Evolutionary conservation across 108 stramenopile species (phyloP), one percentile per base, ranked within the genome.

Genomic region (Aureococcus anophagefferens): DNA sequence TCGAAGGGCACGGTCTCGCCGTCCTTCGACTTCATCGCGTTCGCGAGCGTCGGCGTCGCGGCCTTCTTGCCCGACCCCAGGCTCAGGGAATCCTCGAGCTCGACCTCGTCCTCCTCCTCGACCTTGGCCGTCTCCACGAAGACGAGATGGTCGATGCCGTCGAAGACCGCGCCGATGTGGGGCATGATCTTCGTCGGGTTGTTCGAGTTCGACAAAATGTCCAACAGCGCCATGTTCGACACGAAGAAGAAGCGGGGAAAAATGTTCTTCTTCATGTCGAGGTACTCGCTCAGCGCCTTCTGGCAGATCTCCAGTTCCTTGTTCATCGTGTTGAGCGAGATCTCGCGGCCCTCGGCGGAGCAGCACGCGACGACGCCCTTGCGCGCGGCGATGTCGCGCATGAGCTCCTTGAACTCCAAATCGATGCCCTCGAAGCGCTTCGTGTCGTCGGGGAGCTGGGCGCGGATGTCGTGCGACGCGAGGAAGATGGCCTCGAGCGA

Each of bases 121-220:
- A 30, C 65, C 25, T 66, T 33, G 4, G 33, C 36, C 1, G 67
- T 46, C 0, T 32, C 68, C 29, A 71, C 65, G 36, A 85, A 81
- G 34, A 78, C 74, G 7, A 85, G 72, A 11, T 71, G 68, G 4
- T 78, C 77, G 34, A 85, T 81, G 28, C 84, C 84, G 32, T 85
- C 83, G 37, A 84, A 85, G 33, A 83, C 76, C 14, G 83, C 77
- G 31, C 81, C 81, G 29, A 85, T 46, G 74, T 85, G 84, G 0
- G 84, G 83, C 77, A 77, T 72, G 63, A 85, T 85, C 64, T 84
- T 83, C 4, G 75, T 72, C 0, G 84, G 84, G 21, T 79, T 73
- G 65, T 85, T 85, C 0, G 80, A 80, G 75, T 85, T 85, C 33
- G 80, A 81, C 9, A 81, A 67, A 16, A 81, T 81, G 64, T 81